A percentile compares a stretch with the other conserved stretches of the same genome.
These are phyloP conservation scores for Dioscorea zingiberensis DNA, from an alignment of 106 monocot species.

Conservation along the genomic window DNA sequence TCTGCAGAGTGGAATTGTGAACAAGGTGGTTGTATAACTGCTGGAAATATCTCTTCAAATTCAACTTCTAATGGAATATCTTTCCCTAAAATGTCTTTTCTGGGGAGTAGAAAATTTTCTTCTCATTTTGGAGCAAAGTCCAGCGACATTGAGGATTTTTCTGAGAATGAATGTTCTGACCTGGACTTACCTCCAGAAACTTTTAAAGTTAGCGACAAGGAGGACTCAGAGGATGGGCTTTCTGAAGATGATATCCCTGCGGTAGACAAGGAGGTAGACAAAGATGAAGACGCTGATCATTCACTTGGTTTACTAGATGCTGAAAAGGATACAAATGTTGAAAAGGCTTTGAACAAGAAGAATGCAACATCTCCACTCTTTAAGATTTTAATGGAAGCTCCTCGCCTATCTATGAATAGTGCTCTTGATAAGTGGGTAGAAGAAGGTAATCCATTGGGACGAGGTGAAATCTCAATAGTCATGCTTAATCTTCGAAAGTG, in stretches of 20 bases:
- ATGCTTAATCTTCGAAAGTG: conserved; percentile 45
- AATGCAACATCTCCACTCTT: conserved; percentile 20
- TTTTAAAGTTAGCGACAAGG: conserved; percentile 3
- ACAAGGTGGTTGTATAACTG: neutral
- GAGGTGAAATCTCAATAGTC: conserved; percentile 19
- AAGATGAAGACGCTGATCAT: conserved; percentile 9
- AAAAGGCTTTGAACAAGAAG: conserved; percentile 10
- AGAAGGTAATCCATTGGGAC: conserved; percentile 52
- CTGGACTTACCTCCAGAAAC: conserved; percentile 26
- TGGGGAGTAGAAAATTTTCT: conserved; percentile 38
- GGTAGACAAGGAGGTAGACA: too few species aligned
- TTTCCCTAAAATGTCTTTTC: neutral
- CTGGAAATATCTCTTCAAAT: neutral
- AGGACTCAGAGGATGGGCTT: neutral
- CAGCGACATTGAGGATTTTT: conserved; percentile 21
- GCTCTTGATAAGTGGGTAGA: conserved; percentile 51
- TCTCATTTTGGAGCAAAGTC: conserved; percentile 39
- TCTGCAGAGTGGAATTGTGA: conserved; percentile 7
- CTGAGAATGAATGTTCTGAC: conserved; percentile 56
- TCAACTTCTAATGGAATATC: conserved; percentile 8
- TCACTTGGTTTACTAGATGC: conserved; percentile 15
- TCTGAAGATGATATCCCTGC: conserved; percentile 15
- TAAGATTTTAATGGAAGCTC: conserved; percentile 36
- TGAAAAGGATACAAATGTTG: conserved; percentile 13
- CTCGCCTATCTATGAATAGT: conserved; percentile 11